Evolutionary conservation across 306 rosid species (phyloP), one percentile per base, ranked within the genome.

Genomic region (Amphicarpaea edgeworthii): DNA sequence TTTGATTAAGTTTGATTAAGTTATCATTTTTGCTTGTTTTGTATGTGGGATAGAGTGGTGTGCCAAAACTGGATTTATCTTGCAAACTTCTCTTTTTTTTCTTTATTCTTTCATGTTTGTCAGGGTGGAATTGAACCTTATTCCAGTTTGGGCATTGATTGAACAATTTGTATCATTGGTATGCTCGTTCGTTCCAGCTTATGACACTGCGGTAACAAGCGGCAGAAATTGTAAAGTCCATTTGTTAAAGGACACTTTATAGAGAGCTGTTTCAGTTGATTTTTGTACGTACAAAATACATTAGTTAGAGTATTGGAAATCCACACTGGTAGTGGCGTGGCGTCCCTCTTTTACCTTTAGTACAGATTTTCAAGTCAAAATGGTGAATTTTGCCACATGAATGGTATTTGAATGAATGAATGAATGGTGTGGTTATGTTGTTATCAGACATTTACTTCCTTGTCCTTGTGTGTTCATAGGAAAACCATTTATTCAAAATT

Each of bases 131-230:
- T 86, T 79, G 89, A 86, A 77, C 84, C 89, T 60, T 86, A 50
- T 83, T 86, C 85, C 59, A 86, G 86, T 80, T 77, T 86, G 89
- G 89, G 89, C 83, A 86, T 86, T 80, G 89, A 86, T 83, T 86
- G 89, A 83, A 76, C 82, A 76, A 71, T 76, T 69, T 83, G 84
- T 80, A 70, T 83, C 76, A 68, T 63, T 79, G 82, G 68, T 70
- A 74, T 63, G 78, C 50, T 66, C 76, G 42, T 82, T 66, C 76
- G 42, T 82, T 79, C 80, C 78, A 71, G 84, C 84, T 65, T 26
- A 79, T 78, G 80, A 51, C 77, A 26, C 70, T 82, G 77, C 67
- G 1, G 66, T 85, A 82, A 59, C 71, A 23, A 67, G 57, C 2
- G 60, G 64, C 57, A 63, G 68, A 77, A 77, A 70, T 45, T 68